Evolutionary conservation across 129 eudicot genomes (phyloP).

Genomic region (Flaveria brownii): DNA sequence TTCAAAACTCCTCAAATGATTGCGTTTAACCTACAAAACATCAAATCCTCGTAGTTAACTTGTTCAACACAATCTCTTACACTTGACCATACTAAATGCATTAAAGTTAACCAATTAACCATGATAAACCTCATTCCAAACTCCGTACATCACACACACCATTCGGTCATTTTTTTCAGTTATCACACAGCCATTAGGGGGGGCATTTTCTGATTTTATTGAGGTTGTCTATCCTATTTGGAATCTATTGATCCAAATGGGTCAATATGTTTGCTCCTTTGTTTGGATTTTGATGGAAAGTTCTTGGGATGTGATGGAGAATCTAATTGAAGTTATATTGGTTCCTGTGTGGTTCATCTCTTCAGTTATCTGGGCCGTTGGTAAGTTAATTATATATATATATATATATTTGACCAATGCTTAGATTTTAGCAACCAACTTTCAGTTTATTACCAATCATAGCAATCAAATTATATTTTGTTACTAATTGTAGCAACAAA

Average conservation of each 20-base stretch:
- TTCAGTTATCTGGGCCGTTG: constrained; percentile 61
- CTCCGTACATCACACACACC: too few species aligned
- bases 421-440: background rate
- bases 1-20: too few species aligned
- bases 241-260: constrained; percentile 41
- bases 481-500: background rate
- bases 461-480: background rate
- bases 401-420: background rate
- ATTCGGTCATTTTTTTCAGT: constrained; percentile 55
- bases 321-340: constrained; percentile 52
- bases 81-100: too few species aligned
- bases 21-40: too few species aligned
- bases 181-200: constrained; percentile 63
- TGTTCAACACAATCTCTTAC: too few species aligned
- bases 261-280: constrained; percentile 48
- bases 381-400: constrained; percentile 40
- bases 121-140: too few species aligned
- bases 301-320: constrained; percentile 52
- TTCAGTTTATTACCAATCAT: background rate
- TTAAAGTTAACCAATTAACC: too few species aligned
- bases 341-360: constrained; percentile 67
- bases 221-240: constrained; percentile 63
- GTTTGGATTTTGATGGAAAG: constrained; percentile 60
- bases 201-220: constrained; percentile 56
- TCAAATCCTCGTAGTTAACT: too few species aligned